Conservation (phyloP, 139 green algal species). For the Klebsormidium nitens region DNA sequence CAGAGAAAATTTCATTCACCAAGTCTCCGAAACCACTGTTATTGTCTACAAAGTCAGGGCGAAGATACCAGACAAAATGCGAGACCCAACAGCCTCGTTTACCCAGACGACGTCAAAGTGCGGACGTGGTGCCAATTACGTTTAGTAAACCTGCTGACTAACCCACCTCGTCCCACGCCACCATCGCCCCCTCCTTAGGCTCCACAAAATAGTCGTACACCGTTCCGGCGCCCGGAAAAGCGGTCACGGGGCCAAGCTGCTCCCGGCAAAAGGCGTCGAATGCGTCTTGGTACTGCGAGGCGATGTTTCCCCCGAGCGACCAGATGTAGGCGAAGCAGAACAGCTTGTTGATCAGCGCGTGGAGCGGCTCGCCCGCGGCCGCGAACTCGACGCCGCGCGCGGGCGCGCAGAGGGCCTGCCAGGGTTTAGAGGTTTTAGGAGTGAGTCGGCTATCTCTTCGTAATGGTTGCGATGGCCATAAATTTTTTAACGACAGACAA, state of each 20-base stretch:
- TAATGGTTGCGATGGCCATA: slow-evolving; percentile 7
- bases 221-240: slow-evolving; percentile 29
- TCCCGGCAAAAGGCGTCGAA: slow-evolving; percentile 58
- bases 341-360: slow-evolving; percentile 40
- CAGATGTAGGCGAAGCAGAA: slow-evolving; percentile 69
- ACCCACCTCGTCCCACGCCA: slow-evolving; percentile 58
- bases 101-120: too few relatives aligned
- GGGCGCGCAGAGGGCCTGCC: not conserved
- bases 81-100: too few relatives aligned
- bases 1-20: too few relatives aligned
- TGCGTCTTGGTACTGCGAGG: slow-evolving; percentile 43
- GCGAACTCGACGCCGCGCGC: slow-evolving; percentile 16
- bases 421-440: too few relatives aligned
- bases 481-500: too few relatives aligned
- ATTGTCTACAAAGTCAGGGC: too few relatives aligned
- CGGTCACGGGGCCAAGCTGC: not conserved
- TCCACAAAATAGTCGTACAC: slow-evolving; percentile 72
- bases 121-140: too few relatives aligned
- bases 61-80: too few relatives aligned
- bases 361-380: not conserved
- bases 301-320: slow-evolving; percentile 61
- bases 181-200: slow-evolving; percentile 37
- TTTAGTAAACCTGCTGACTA: too few relatives aligned
- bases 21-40: too few relatives aligned
- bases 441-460: too few relatives aligned